A percentile compares a stretch with the other conserved stretches of the same genome.
Evolutionary conservation across 495 filamentous ascomycete species (phyloP).

Genomic region (Penicillium tannophilum): DNA sequence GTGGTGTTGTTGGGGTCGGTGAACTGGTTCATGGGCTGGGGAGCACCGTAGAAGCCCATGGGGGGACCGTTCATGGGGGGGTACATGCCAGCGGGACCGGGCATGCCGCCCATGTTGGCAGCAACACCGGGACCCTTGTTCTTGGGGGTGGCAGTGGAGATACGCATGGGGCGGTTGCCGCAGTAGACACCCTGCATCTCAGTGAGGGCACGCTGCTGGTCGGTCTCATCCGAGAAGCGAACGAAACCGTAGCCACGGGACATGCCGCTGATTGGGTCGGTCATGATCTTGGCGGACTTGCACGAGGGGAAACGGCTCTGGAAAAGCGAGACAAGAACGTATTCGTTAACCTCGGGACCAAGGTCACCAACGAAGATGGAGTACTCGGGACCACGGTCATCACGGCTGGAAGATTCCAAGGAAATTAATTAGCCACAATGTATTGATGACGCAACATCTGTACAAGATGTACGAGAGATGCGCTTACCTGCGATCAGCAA

Average conservation of each 20-base stretch:
- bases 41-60: constrained; percentile 78
- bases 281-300: constrained; percentile 99
- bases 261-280: constrained; percentile 96
- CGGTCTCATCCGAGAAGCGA: constrained; percentile 88
- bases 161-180: constrained; percentile 98
- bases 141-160: constrained; percentile 97
- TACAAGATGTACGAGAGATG: background rate
- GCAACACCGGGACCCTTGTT: constrained; percentile 73
- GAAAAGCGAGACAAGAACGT: constrained; percentile 94
- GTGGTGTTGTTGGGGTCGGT: constrained; percentile 99
- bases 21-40: constrained; percentile 99
- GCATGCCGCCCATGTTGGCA: constrained; percentile 54
- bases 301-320: constrained; percentile 93
- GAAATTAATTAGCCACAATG: background rate
- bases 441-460: background rate
- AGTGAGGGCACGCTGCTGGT: constrained; percentile 90
- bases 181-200: constrained; percentile 99
- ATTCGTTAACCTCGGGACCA: constrained; percentile 98
- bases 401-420: constrained; percentile 56
- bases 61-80: constrained; percentile 76
- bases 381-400: constrained; percentile 94
- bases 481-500: constrained; percentile 85
- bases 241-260: constrained; percentile 98
- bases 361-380: constrained; percentile 98
- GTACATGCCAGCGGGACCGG: constrained; percentile 51